Base-by-base conservation (phyloP, 2,329 filamentous ascomycete species). In the Colletotrichum viniferum region DNA sequence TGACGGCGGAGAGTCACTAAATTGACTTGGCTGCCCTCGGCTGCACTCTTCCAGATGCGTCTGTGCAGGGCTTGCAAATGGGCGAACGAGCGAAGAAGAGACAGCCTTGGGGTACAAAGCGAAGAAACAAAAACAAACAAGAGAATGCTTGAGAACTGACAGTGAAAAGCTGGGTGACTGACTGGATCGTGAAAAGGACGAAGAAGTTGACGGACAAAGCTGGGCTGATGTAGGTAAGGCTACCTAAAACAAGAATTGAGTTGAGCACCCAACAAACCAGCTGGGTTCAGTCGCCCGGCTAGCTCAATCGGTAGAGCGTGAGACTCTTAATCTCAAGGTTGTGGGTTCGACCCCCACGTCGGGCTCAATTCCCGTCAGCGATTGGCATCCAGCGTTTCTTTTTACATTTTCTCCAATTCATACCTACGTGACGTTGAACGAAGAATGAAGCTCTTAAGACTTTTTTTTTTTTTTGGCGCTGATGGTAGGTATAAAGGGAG, bases 251-350 rank as follows among this genome's bases (percentile, higher is more conserved):
- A 7, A 16, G 0, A 12, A 16, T 3, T 5, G 21, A 21, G 8
- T 1, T 2, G 0, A 0, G 0, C 2, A 12, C 18, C 4, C 34
- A 66, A 67, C 58, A 30, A 65, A 68, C 3, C 36, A 63, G 66
- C 66, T 69, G 66, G 66, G 55, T 60, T 32, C 66, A 69, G 66
- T 61, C 66, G 66, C 66, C 66, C 66, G 66, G 73, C 73, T 75
- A 75, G 68, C 71, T 76, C 70, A 74, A 92, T 92, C 89, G 90
- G 90, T 92, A 93, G 91, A 93, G 91, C 91, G 91, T 93, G 88
- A 92, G 91, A 92, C 91, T 93, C 91, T 90, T 90, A 90, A 77
- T 77, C 75, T 77, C 72, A 77, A 77, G 75, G 75, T 77, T 77
- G 73, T 74, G 75, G 75, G 77, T 79, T 79, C 77, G 78, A 79